Conservation (phyloP, 2,329 filamentous ascomycete genomes). For the Alternaria sp. region DNA sequence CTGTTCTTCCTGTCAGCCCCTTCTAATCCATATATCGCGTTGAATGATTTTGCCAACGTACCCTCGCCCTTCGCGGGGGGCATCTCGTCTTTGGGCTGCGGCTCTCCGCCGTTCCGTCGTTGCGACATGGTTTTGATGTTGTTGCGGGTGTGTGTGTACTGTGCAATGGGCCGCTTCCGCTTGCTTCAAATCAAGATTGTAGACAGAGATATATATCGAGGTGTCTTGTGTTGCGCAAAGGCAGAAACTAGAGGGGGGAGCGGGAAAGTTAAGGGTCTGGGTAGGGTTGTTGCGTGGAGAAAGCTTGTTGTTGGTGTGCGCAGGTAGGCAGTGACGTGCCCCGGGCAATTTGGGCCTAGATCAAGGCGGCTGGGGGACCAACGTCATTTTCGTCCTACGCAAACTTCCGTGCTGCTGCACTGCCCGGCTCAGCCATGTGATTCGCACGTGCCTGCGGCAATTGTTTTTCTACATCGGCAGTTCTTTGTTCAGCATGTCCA, state of each 20-base stretch:
- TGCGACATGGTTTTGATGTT: slow-evolving; percentile 7
- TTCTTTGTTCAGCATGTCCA: neutral
- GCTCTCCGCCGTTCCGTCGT: slow-evolving; percentile 14
- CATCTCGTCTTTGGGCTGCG: slow-evolving; percentile 48
- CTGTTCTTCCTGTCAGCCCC: slow-evolving; percentile 49
- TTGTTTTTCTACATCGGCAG: neutral
- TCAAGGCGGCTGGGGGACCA: neutral
- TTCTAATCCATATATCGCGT: neutral
- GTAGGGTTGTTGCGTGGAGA: neutral
- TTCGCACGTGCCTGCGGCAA: neutral
- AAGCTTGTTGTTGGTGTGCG: slow-evolving; percentile 1
- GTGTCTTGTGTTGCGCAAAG: neutral
- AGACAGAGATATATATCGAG: neutral
- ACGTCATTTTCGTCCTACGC: slow-evolving; percentile 1
- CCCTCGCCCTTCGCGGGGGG: slow-evolving; percentile 51
- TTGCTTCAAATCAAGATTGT: neutral
- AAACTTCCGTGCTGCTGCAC: neutral
- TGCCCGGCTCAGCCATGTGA: neutral
- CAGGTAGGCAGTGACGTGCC: neutral
- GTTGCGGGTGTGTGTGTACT: neutral
- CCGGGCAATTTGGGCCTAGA: neutral
- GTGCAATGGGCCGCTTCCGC: slow-evolving; percentile 23
- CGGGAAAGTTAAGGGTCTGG: neutral
- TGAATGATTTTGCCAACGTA: slow-evolving; percentile 34
- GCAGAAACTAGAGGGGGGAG: neutral